Conservation (phyloP, 2,329 filamentous ascomycete species). For the Colletotrichum godetiae region DNA sequence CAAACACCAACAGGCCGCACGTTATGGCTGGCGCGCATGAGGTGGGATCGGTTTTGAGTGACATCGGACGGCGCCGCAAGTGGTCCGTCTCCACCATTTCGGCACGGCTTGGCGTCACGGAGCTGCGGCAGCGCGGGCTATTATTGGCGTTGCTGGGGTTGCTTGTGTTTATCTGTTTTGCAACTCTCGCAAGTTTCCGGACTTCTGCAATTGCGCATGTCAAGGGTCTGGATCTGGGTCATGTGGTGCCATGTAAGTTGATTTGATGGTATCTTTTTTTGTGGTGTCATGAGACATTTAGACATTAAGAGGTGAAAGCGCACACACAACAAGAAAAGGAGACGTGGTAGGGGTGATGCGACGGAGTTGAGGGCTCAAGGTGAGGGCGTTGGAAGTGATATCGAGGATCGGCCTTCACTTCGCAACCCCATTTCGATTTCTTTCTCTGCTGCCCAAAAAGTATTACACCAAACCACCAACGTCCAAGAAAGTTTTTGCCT, state of each 20-base stretch:
- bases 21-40: slow-evolving; percentile 4
- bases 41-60: slow-evolving; percentile 5
- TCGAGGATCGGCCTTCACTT: background rate
- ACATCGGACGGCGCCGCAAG: slow-evolving; percentile 26
- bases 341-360: too few relatives aligned
- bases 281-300: background rate
- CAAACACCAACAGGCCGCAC: background rate
- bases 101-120: slow-evolving; percentile 34
- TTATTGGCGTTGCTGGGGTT: slow-evolving; percentile 11
- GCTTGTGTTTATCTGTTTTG: background rate
- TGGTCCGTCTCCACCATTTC: slow-evolving; percentile 28
- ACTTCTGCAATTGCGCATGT: background rate
- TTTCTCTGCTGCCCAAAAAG: background rate
- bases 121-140: slow-evolving; percentile 29
- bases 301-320: background rate
- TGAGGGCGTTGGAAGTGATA: background rate
- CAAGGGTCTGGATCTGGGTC: background rate
- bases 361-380: background rate
- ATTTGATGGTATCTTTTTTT: background rate
- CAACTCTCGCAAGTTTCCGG: background rate
- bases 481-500: background rate
- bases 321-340: background rate
- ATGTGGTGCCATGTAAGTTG: background rate
- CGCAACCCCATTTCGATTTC: background rate
- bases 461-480: slow-evolving; percentile 10